Conservation (phyloP, 2,329 filamentous ascomycete genomes). For the Colletotrichum sojae region DNA sequence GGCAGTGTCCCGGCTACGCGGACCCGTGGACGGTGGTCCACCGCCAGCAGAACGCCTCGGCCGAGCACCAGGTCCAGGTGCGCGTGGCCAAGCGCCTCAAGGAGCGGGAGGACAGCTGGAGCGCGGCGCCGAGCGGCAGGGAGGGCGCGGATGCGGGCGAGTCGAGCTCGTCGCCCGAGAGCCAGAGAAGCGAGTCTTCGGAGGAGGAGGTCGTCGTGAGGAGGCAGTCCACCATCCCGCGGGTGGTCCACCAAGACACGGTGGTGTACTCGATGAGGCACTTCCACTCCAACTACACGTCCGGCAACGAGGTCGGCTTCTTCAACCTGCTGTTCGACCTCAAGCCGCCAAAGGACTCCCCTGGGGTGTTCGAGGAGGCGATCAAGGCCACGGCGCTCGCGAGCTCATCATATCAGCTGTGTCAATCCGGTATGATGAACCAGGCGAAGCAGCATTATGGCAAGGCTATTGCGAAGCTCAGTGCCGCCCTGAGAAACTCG, state of each 20-base stretch:
- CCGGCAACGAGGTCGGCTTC: constrained; percentile 12
- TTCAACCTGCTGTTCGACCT: constrained; percentile 1
- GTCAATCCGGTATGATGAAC: constrained; percentile 27
- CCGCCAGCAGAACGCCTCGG: constrained; percentile 33
- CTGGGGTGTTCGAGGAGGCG: constrained; percentile 28
- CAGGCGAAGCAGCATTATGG: constrained; percentile 21
- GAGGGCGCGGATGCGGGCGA: background rate
- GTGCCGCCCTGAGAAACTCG: background rate
- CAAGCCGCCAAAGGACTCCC: constrained; percentile 41
- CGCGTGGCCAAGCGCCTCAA: constrained; percentile 32
- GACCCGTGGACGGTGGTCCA: constrained; percentile 54
- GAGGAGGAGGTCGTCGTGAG: background rate
- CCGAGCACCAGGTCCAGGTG: constrained; percentile 18
- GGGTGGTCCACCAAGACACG: background rate
- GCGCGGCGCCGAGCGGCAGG: background rate
- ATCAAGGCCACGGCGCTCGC: constrained; percentile 38
- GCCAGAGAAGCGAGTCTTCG: constrained; percentile 14
- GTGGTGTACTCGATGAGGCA: constrained; percentile 19
- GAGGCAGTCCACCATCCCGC: constrained; percentile 1
- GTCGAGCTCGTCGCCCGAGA: background rate
- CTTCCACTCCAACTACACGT: constrained; percentile 28
- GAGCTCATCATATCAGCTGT: constrained; percentile 17
- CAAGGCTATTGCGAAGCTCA: constrained; percentile 21
- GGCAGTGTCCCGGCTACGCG: constrained; percentile 57
- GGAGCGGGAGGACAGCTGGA: background rate